These are phyloP conservation scores for Cicer bijugum DNA, from an alignment of 306 rosid species.

Conservation along the genomic window DNA sequence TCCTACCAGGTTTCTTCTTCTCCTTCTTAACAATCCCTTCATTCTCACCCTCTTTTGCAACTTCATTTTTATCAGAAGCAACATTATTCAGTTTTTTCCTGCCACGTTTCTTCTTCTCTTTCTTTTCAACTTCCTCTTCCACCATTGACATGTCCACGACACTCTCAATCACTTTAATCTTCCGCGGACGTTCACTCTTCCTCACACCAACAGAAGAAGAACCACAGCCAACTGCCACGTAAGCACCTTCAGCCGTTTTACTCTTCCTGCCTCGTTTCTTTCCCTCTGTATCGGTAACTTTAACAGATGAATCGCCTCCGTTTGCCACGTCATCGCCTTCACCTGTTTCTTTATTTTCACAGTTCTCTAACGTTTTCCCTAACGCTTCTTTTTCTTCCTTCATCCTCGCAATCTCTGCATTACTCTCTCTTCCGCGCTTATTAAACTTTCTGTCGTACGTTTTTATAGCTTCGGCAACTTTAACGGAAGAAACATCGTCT, in stretches of 20 bases:
- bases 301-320: neutral
- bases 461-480: neutral
- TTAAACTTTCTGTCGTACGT: conserved; percentile 32
- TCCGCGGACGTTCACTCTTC: neutral
- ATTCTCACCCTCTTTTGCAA: neutral
- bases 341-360: neutral
- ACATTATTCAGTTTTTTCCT: neutral
- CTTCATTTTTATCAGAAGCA: neutral
- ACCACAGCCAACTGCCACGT: neutral
- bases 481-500: neutral
- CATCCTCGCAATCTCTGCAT: neutral
- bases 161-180: neutral
- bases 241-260: neutral
- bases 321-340: neutral
- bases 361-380: neutral
- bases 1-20: neutral
- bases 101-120: neutral
- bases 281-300: neutral
- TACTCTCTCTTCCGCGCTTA: neutral
- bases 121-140: neutral
- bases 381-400: neutral
- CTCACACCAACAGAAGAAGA: neutral
- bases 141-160: neutral
- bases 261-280: conserved; percentile 15
- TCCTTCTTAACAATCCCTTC: neutral